A percentile compares a stretch with the other conserved stretches of the same genome.
Conservation (phyloP, 139 green algal species). For the Tetratostichococcus sp. region DNA sequence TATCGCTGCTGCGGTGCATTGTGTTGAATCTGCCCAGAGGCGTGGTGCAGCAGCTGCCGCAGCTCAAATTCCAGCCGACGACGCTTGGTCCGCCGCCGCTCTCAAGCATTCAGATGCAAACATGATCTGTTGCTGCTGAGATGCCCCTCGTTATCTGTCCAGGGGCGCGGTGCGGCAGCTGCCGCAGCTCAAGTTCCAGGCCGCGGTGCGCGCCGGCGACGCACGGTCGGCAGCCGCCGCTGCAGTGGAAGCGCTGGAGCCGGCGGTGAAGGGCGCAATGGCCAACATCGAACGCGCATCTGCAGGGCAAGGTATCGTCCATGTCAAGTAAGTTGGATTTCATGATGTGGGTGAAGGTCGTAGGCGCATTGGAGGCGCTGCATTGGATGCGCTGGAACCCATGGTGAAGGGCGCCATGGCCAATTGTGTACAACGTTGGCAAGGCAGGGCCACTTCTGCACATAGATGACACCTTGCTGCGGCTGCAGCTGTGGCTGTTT, state of each 20-base stretch:
- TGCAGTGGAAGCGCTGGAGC: conserved; percentile 73
- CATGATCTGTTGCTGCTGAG: no score
- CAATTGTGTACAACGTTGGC: not conserved
- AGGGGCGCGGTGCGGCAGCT: conserved; percentile 68
- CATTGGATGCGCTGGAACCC: conserved; percentile 72
- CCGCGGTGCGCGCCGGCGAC: conserved; percentile 65
- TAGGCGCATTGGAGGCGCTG: no score
- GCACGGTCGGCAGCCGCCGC: conserved; percentile 50
- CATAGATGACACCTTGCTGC: no score
- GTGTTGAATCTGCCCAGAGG: no score
- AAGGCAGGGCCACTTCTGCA: no score
- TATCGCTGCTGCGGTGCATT: no score
- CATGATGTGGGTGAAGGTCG: no score
- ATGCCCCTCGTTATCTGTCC: no score
- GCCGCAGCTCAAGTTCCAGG: conserved; percentile 50
- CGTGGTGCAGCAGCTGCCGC: conserved; percentile 61
- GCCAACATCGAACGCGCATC: not conserved
- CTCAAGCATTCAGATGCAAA: no score
- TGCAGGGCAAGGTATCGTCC: not conserved
- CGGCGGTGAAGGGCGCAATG: conserved; percentile 34
- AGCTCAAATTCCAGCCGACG: conserved; percentile 49
- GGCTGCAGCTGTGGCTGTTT: no score
- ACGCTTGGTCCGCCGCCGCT: no score
- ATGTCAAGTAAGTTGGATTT: no score
- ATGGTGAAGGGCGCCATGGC: conserved; percentile 29